These are phyloP conservation scores for Immersiporthe knoxdaviesiana DNA, from an alignment of 2,329 filamentous ascomycete species.

Conservation along the genomic window DNA sequence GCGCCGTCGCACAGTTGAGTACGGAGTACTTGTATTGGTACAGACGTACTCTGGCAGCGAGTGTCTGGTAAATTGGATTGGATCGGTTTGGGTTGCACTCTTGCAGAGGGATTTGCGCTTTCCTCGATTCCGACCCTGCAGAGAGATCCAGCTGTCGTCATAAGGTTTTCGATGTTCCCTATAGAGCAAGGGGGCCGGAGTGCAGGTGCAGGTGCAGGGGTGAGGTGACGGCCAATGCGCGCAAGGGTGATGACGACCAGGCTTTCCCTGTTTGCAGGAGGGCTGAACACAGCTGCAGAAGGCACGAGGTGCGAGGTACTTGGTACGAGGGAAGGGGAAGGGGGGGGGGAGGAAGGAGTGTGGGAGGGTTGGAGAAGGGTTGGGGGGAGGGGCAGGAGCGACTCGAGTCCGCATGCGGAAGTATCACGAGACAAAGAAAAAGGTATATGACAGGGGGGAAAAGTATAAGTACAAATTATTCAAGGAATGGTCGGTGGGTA, in stretches of 20 bases:
- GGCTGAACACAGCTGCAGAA: not conserved
- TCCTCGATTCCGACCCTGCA: slow-evolving; percentile 1
- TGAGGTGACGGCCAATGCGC: not conserved
- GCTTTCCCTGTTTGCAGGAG: not conserved
- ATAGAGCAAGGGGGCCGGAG: not conserved
- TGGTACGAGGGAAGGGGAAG: not conserved
- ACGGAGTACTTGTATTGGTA: not conserved
- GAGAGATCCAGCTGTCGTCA: not conserved
- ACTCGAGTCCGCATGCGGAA: slow-evolving; percentile 4
- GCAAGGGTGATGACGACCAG: not conserved
- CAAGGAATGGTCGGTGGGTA: not conserved
- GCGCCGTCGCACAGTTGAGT: not conserved
- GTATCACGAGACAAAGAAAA: not conserved
- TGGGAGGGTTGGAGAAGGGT: not conserved
- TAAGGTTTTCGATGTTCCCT: not conserved
- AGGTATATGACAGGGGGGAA: not conserved
- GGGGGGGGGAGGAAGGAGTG: not conserved
- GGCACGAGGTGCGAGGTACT: not conserved
- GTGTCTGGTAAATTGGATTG: not conserved
- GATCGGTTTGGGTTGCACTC: not conserved
- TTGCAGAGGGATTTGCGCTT: slow-evolving; percentile 1
- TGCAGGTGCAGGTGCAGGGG: slow-evolving; percentile 1
- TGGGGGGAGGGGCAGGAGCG: not conserved
- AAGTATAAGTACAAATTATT: too few species aligned
- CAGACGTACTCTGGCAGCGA: too few species aligned